Percentiles rank a stretch among this genome's conserved stretches.
phyloP scores from a whole-genome alignment of 306 rosid genomes.

The Malus orientalis region DNA sequence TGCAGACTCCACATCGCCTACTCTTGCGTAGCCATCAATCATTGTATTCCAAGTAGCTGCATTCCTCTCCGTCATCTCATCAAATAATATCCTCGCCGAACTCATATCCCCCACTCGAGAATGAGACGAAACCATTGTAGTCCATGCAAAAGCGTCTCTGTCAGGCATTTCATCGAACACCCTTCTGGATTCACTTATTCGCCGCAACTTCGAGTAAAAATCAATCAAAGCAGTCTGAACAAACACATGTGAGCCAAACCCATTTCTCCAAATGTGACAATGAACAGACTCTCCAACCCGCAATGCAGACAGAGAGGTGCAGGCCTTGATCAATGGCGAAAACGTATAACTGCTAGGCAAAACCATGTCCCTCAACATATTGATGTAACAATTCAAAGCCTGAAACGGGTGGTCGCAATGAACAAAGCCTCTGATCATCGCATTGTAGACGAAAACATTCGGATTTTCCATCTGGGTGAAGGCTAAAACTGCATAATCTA shows the following conservation, averaged over 20 bases:
- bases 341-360: conserved; percentile 63
- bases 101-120: conserved; percentile 39
- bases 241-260: conserved; percentile 48
- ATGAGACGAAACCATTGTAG: conserved; percentile 47
- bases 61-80: conserved; percentile 48
- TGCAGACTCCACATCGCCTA: conserved; percentile 38
- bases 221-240: conserved; percentile 68
- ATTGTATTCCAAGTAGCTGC: conserved; percentile 61
- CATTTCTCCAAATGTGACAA: conserved; percentile 57
- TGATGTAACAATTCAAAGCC: conserved; percentile 37
- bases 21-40: conserved; percentile 64
- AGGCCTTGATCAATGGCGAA: conserved; percentile 55
- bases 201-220: conserved; percentile 42
- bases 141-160: conserved; percentile 72
- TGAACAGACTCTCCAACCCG: conserved; percentile 45
- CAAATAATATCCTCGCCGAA: conserved; percentile 45
- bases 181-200: conserved; percentile 22
- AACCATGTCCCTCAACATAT: conserved; percentile 34
- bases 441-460: conserved; percentile 55
- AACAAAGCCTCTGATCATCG: conserved; percentile 54
- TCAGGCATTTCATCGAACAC: conserved; percentile 65
- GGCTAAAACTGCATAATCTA: conserved; percentile 33
- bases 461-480: conserved; percentile 45
- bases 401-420: conserved; percentile 26
- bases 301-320: conserved; percentile 26